Conservation (phyloP, 345 rosid genomes). For the Combretum micranthum region DNA sequence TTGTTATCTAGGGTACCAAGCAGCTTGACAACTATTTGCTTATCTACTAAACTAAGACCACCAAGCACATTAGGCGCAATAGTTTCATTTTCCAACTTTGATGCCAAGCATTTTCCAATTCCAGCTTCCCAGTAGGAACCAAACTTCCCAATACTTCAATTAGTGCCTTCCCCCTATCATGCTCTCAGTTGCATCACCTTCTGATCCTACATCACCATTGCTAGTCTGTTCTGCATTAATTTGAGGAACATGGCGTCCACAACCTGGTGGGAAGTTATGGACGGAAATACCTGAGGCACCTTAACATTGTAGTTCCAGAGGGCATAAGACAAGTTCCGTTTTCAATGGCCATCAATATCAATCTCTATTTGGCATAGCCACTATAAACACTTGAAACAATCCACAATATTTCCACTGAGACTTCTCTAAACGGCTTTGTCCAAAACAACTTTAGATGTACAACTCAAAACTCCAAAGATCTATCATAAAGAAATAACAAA, state of each 20-base stretch:
- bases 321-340: conserved; percentile 20
- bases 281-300: conserved; percentile 31
- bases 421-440: no score
- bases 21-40: conserved; percentile 2
- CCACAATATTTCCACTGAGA: conserved; percentile 17
- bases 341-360: conserved; percentile 14
- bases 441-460: no score
- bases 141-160: conserved; percentile 4
- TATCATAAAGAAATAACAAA: no score
- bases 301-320: conserved; percentile 22
- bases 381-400: conserved; percentile 21
- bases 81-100: no score
- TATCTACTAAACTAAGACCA: conserved; percentile 7
- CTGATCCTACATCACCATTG: conserved; percentile 1
- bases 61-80: no score
- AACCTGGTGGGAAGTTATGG: conserved; percentile 48
- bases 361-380: conserved; percentile 19
- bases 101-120: no score
- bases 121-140: not conserved
- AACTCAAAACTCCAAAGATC: no score
- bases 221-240: conserved; percentile 8
- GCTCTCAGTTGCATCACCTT: conserved; percentile 1
- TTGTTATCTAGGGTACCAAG: conserved; percentile 8
- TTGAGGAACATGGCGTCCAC: conserved; percentile 21
- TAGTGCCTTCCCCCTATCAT: not conserved